Percentiles rank a stretch among this genome's conserved stretches.
Conservation (phyloP, 2,329 filamentous ascomycete species). For the Alternaria sp. region DNA sequence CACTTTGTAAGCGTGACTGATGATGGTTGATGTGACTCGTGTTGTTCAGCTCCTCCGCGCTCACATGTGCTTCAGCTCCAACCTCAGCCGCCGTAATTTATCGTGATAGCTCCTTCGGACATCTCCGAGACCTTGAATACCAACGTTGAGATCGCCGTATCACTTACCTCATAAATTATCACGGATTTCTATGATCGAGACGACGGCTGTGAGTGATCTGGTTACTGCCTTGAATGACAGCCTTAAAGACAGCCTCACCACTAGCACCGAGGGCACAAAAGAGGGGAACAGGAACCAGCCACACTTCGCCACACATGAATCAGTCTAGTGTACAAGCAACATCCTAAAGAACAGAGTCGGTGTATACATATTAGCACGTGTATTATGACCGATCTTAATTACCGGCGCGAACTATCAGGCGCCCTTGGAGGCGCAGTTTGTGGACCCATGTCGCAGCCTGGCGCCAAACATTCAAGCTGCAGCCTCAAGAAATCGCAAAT, state of each 20-base stretch:
- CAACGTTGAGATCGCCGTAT: background rate
- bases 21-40: background rate
- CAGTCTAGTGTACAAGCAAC: background rate
- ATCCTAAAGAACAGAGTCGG: constrained; percentile 5
- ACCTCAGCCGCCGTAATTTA: constrained; percentile 5
- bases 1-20: background rate
- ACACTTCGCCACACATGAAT: background rate
- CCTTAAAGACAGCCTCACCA: constrained; percentile 9
- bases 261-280: background rate
- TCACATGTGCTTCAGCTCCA: constrained; percentile 1
- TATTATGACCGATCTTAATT: too few relatives aligned
- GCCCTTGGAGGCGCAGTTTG: background rate
- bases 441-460: background rate
- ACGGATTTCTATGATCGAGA: background rate
- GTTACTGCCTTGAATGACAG: background rate
- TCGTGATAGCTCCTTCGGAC: constrained; percentile 2
- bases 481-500: constrained; percentile 3
- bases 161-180: background rate
- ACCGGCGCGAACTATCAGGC: background rate
- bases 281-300: background rate
- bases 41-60: background rate
- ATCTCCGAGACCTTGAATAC: background rate
- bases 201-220: background rate
- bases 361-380: background rate
- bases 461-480: background rate